phyloP scores from a whole-genome alignment of 768 basidiomycete species.

The Xerocomellus dryophilus region DNA sequence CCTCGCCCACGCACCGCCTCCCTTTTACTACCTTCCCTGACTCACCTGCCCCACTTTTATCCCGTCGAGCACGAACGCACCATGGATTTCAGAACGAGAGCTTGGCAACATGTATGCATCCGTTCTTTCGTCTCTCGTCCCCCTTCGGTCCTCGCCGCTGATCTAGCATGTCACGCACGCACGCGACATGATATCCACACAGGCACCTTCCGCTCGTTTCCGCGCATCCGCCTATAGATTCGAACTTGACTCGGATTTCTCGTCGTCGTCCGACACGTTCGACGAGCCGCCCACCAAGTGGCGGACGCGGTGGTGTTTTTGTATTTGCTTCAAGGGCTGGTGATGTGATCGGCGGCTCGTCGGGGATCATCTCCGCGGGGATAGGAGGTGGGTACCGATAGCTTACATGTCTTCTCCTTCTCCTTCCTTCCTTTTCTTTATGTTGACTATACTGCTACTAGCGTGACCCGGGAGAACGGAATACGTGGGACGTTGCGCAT shows the following conservation, averaged over 20 bases:
- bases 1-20: background rate
- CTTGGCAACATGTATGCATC: conserved; percentile 10
- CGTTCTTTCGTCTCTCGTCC: background rate
- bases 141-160: background rate
- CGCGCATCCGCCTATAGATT: conserved; percentile 18
- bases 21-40: background rate
- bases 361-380: conserved; percentile 15
- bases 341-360: conserved; percentile 5
- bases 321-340: conserved; percentile 27
- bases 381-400: background rate
- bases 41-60: background rate
- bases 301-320: conserved; percentile 18
- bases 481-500: background rate
- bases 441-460: background rate
- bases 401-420: background rate
- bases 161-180: background rate
- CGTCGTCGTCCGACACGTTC: conserved; percentile 27
- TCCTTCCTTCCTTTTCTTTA: background rate
- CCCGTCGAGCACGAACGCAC: background rate
- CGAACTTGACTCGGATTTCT: conserved; percentile 24
- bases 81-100: conserved; percentile 11
- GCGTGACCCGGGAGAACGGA: background rate
- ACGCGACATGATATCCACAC: background rate
- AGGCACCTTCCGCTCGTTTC: conserved; percentile 9
- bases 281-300: conserved; percentile 21